Evolutionary conservation across 2,329 filamentous ascomycete species (phyloP), one percentile per base, ranked within the genome.

Genomic region (Biscogniauxia mediterranea): DNA sequence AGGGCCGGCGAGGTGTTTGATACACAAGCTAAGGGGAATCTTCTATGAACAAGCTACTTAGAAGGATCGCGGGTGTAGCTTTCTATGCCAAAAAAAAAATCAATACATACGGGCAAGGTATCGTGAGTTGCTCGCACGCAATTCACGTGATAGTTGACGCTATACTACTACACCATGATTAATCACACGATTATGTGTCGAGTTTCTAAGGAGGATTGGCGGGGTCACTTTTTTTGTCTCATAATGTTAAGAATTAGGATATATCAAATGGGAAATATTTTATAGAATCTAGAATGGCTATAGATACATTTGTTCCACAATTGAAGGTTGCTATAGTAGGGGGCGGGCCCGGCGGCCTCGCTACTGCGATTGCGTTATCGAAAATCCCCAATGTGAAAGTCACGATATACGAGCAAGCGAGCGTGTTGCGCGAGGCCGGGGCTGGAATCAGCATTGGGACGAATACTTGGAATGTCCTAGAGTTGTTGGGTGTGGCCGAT

Each of bases 391-490:
- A 79, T 46, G 69, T 82, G 8, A 67, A 78, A 19, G 74, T 80
- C 2, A 75, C 69, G 0, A 64, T 82, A 1, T 83, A 80, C 56
- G 80, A 83, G 61, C 75, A 81, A 59, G 78, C 78, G 1, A 71
- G 64, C 6, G 70, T 77, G 19, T 67, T 82, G n/a, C 70, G 78
- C 32, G 80, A 83, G 64, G 76, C 80, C 5, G 80, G 80, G 0
- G 80, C 80, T 0, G 81, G 80, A 0, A 81, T 83, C 58, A 77
- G 74, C 53, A 77, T 82, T 17, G 75, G 76, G 1, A 70, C 75
- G 7, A 81, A 82, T 65, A 76, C 76, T 15, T 83, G 80, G 81
- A 79, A 75, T 52, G 77, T 81, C 5, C 68, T 83, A 17, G 78
- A 78, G 53, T 64, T 81, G 26, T 71, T 82, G 2, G 80, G 79